A percentile compares a stretch with the other conserved stretches of the same genome.
Evolutionary conservation across 140 eudicot species (phyloP).

Genomic region (Senecio squalidus): DNA sequence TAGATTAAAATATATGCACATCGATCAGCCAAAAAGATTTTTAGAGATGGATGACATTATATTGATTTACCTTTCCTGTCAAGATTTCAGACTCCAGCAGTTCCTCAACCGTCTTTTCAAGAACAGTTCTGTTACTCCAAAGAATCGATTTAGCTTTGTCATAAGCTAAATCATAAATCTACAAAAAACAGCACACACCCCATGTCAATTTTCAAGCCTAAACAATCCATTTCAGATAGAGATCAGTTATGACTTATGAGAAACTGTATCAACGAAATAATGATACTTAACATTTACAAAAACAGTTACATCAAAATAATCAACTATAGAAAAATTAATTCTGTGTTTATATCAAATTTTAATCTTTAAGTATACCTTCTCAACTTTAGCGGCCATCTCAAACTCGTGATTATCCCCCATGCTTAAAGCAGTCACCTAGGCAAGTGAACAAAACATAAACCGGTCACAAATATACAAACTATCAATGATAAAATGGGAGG

Average conservation of each 20-base stretch:
- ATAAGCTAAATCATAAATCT: constrained; percentile 77
- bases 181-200: constrained; percentile 21
- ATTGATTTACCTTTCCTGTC: constrained; percentile 68
- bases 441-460: constrained; percentile 5
- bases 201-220: background rate
- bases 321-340: no score
- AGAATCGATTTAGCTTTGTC: constrained; percentile 83
- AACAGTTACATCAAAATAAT: no score
- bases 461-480: no score
- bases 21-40: background rate
- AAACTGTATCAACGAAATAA: no score
- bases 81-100: constrained; percentile 71
- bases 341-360: no score
- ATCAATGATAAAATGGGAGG: no score
- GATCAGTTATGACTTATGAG: no score
- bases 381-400: constrained; percentile 92
- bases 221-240: background rate
- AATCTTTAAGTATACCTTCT: constrained; percentile 46
- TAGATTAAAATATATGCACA: background rate
- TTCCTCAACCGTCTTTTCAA: constrained; percentile 77
- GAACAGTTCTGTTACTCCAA: constrained; percentile 58
- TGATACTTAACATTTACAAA: no score
- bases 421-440: constrained; percentile 44
- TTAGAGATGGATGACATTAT: background rate
- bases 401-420: constrained; percentile 78